These are phyloP conservation scores for Heritiera fomes DNA, from an alignment of 345 rosid genomes.

Conservation along the genomic window DNA sequence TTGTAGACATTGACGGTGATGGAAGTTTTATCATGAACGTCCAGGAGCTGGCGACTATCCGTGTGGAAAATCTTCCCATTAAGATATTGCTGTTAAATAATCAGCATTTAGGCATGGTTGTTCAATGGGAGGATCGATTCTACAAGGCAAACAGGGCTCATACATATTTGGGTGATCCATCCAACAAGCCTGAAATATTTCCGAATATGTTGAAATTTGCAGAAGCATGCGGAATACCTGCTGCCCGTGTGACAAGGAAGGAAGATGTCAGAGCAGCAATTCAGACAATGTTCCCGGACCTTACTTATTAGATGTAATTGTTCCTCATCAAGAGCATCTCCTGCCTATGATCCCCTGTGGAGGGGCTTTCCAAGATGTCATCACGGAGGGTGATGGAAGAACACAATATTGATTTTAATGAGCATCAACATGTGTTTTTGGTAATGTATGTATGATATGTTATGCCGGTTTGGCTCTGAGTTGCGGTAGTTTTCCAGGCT, in stretches of 20 bases:
- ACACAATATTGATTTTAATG: slow-evolving; percentile 34
- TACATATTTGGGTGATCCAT: slow-evolving; percentile 81
- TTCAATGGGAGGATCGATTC: slow-evolving; percentile 94
- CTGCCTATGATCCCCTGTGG: slow-evolving; percentile 97
- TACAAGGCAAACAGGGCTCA: slow-evolving; percentile 94
- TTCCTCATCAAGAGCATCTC: slow-evolving; percentile 96
- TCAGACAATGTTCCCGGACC: slow-evolving; percentile 88
- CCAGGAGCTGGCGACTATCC: slow-evolving; percentile 86
- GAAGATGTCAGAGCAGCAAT: slow-evolving; percentile 67
- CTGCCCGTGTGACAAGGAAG: slow-evolving; percentile 73
- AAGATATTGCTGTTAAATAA: slow-evolving; percentile 81
- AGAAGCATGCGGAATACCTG: slow-evolving; percentile 82
- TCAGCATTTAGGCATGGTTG: slow-evolving; percentile 97
- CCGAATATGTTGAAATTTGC: slow-evolving; percentile 88
- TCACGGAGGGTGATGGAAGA: slow-evolving; percentile 93
- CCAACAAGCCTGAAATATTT: slow-evolving; percentile 67
- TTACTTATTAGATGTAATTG: slow-evolving; percentile 82
- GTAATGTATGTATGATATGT: not conserved
- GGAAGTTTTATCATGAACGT: slow-evolving; percentile 97
- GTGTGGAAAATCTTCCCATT: slow-evolving; percentile 83
- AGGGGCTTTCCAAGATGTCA: slow-evolving; percentile 83
- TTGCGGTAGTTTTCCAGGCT: not conserved
- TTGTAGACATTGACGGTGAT: slow-evolving; percentile 97
- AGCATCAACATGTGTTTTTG: not conserved
- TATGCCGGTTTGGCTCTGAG: not conserved